Percentiles rank a stretch among this genome's conserved stretches.
Evolutionary conservation across 345 rosid species (phyloP).

Genomic region (Durio zibethinus): DNA sequence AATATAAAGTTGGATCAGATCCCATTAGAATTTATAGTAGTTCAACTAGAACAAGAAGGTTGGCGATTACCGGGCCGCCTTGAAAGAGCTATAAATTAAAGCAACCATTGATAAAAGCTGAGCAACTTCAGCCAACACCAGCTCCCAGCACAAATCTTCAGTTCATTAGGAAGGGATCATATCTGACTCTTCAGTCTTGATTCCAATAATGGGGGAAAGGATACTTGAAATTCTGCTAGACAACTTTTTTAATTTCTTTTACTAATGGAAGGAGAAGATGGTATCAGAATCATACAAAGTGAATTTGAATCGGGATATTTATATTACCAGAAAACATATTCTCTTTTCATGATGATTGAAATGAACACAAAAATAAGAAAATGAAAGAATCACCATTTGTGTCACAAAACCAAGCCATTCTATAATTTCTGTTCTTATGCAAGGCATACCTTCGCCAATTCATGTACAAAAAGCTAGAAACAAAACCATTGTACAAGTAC

Average conservation of each 20-base stretch:
- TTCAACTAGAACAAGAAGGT: neutral
- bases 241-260: neutral
- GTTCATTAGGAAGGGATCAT: neutral
- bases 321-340: neutral
- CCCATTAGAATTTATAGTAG: neutral
- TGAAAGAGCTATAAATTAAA: neutral
- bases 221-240: neutral
- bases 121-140: neutral
- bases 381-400: neutral
- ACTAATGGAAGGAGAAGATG: neutral
- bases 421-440: neutral
- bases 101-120: neutral
- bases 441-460: conserved; percentile 13
- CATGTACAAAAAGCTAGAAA: conserved; percentile 6
- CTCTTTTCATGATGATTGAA: neutral
- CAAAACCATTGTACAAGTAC: neutral
- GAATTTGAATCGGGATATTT: neutral
- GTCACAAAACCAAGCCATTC: neutral
- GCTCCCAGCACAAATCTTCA: neutral
- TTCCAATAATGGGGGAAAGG: neutral
- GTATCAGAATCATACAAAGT: neutral
- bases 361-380: neutral
- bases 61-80: neutral
- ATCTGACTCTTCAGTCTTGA: neutral
- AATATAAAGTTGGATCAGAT: neutral